Evolutionary conservation across 2,329 filamentous ascomycete species (phyloP), one percentile per base, ranked within the genome.

Genomic region (Stachybotrys chlorohalonatus): DNA sequence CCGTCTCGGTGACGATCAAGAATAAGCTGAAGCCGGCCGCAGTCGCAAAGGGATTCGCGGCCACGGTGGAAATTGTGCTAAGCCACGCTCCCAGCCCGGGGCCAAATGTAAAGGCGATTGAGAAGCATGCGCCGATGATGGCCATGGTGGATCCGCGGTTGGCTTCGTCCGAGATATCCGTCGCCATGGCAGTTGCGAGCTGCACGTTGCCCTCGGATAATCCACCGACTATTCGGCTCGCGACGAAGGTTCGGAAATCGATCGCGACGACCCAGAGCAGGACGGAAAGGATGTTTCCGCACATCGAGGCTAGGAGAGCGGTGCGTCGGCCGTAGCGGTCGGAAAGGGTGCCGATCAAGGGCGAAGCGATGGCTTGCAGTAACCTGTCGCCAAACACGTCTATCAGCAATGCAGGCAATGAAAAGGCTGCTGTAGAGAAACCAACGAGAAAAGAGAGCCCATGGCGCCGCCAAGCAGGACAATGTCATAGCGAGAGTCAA

Each of bases 151-250:
- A 85, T 24, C 93, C 90, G 31, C 94, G 84, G 64, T 86, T 87
- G 55, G 82, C 80, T 62, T 93, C 87, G 64, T 95, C 91, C 48
- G 90, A 95, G 60, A 99, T 92, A 69, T 99, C 94, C 46, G 93
- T 94, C 16, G 94, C 94, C 69, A 99, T 97, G 47, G 94, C 93
- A 59, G 93, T 94, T 5, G 94, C 93, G 13, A 99, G 79, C 75
- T 99, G 94, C 3, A 99, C 89, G 63, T 99, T 99, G 58, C 94
- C 94, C 74, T 99, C 94, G 55, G 92, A 96, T 60, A 99, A 73
- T 0, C 94, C 94, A 30, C 94, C 94, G 1, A 99, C 89, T 2
- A 99, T 75, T 52, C 94, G 85, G 62, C 90, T 95, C n/a, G 91
- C 89, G 32, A 99, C 79, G 67, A 99, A 99, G 2, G 93, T 97